phyloP scores from a whole-genome alignment of 2,329 filamentous ascomycete species.

The Fulvia fulva region DNA sequence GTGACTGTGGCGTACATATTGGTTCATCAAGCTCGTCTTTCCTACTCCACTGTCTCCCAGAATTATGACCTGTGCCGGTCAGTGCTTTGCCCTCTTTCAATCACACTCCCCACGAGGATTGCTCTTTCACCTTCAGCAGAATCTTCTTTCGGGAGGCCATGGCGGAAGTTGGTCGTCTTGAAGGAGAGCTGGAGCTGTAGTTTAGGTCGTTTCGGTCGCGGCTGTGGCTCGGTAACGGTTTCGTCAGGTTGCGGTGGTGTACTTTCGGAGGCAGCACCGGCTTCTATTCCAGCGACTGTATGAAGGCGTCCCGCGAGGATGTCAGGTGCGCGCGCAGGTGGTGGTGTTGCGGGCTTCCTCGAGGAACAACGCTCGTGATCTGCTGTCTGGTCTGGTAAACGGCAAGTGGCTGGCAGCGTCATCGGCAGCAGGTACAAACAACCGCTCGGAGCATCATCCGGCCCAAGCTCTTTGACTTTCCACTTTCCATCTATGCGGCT shows the following conservation, averaged over 20 bases:
- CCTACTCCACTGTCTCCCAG: conserved; percentile 97
- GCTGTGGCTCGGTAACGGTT: not conserved
- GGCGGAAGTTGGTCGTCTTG: not conserved
- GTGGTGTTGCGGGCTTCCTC: not conserved
- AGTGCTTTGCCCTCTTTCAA: conserved; percentile 14
- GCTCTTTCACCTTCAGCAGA: conserved; percentile 32
- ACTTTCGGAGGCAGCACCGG: not conserved
- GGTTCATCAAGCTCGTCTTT: conserved; percentile 99
- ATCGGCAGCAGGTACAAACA: not conserved
- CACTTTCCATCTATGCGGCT: no score
- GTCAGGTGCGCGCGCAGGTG: not conserved
- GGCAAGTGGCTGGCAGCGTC: not conserved
- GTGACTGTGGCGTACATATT: conserved; percentile 74
- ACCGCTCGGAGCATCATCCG: not conserved
- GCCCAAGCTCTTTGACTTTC: no score
- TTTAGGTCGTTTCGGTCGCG: not conserved
- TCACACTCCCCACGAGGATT: not conserved
- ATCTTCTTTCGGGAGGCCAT: conserved; percentile 40
- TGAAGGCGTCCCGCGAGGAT: not conserved
- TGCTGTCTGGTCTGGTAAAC: not conserved
- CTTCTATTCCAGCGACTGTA: not conserved
- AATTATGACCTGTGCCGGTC: conserved; percentile 76
- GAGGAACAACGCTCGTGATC: not conserved
- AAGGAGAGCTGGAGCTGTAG: not conserved
- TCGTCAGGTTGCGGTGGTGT: not conserved